phyloP scores from a whole-genome alignment of 805 yeast genomes.

The Sugiyamaella valdiviana region DNA sequence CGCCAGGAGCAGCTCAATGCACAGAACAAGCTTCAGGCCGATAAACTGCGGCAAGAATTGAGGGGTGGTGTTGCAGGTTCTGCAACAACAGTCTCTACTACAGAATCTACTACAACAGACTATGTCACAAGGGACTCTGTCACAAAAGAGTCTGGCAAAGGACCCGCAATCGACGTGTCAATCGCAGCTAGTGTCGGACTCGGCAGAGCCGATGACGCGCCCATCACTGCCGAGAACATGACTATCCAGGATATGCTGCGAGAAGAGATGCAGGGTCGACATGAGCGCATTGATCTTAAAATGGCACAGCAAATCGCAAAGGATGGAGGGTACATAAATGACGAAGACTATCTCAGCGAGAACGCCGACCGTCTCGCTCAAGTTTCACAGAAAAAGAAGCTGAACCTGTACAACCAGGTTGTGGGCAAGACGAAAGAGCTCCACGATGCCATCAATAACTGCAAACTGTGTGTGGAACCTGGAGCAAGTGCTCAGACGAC shows the following conservation, averaged over 20 bases:
- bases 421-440: slow-evolving; percentile 27
- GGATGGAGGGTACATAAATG: slow-evolving; percentile 36
- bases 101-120: background rate
- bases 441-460: slow-evolving; percentile 31
- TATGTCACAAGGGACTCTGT: background rate
- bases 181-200: background rate
- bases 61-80: slow-evolving; percentile 20
- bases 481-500: slow-evolving; percentile 25
- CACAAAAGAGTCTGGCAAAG: slow-evolving; percentile 15
- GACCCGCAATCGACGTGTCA: background rate
- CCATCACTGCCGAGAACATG: slow-evolving; percentile 7
- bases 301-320: slow-evolving; percentile 34
- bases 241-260: slow-evolving; percentile 33
- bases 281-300: slow-evolving; percentile 24
- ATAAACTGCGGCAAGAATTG: slow-evolving; percentile 33
- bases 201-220: slow-evolving; percentile 3
- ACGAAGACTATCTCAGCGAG: slow-evolving; percentile 41
- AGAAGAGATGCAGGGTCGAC: slow-evolving; percentile 26
- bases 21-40: slow-evolving; percentile 32
- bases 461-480: slow-evolving; percentile 36
- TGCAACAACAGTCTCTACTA: slow-evolving; percentile 25
- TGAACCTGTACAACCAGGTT: slow-evolving; percentile 29
- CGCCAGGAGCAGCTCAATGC: slow-evolving; percentile 9
- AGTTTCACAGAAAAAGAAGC: slow-evolving; percentile 27
- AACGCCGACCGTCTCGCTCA: slow-evolving; percentile 35